Base-by-base conservation (phyloP, 1,284 basidiomycete species). In the Caloboletus inedulis region DNA sequence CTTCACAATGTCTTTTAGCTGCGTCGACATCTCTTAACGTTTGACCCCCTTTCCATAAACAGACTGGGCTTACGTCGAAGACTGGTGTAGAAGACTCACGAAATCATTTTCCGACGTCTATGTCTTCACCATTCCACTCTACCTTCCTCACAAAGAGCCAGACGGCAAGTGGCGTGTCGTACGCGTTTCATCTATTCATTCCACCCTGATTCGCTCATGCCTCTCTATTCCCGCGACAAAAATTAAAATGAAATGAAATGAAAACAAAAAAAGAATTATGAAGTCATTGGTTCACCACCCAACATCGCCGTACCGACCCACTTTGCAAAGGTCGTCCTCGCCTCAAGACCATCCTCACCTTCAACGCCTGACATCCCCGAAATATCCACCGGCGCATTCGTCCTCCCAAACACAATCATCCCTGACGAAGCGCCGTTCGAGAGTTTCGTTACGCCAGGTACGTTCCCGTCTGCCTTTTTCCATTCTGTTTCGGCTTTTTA, bases 51-150 rank as follows among this genome's bases (percentile, higher is more conserved):
- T 2, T 7, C n/a, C 2, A 8, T 33, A 18, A 5, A 36, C 54
- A 95, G 92, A 97, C 69, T 98, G 94, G 95, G 94, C 94, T 9
- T 97, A 95, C 68, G 71, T 95, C 10, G 97, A 99, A 72, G 89
- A 97, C 64, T 99, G 96, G 85, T 96, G 94, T 68, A 81, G 97
- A 27, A 80, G 88, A 9, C 78, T 99, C 40, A 98, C 96, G 0
- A 78, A 75, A 21, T 81, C 79, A 25, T 99, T 98, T 69, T 76
- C 89, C 46, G 94, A 99, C 66, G 94, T 99, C 45, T 99, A 96
- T 70, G 87, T 99, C 37, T 99, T 99, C 72, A 99, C 97, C 8
- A 80, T 99, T 23, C 97, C 97, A 0, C 78, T 99, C n/a, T 99
- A 99, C 73, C 82, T 99, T 12, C 97, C 97, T 2, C 84, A 82